Base-by-base conservation (phyloP, 2,329 filamentous ascomycete genomes). In the Aureobasidium sp. region DNA sequence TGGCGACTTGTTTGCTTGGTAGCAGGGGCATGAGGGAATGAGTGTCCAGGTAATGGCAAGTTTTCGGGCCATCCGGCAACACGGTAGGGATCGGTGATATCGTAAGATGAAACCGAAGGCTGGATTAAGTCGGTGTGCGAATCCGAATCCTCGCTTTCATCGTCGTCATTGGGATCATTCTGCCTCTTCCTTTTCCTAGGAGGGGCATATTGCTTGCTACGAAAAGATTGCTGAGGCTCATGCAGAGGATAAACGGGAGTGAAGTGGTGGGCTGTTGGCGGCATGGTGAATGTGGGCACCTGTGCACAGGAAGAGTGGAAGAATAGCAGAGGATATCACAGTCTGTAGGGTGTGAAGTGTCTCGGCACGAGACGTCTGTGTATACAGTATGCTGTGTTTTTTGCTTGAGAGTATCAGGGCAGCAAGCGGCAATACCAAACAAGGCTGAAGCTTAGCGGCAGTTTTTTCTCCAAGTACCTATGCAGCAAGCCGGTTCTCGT, bases 21-120 rank as follows among this genome's bases (percentile, higher is more conserved):
- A 17, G 66, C 69, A 57, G 76, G 67, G 34, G 73, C 73, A 66
- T 81, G 78, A 39, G 78, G 79, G 64, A 81, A 81, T 39, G 77
- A 76, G 29, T 67, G 64, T 47, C 70, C 69, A 53, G 78, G 78
- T 15, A 79, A 63, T 27, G 71, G 67, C 46, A 73, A 66, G n/a
- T 74, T 69, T 62, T 75, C 69, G 59, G 72, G 67, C 63, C 74
- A 71, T 57, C 77, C 77, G 65, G 78, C 77, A 62, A 77, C 70
- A 68, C 71, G 68, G 63, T 71, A 71, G 12, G 70, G 71, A 64
- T 74, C 72, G 29, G 64, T 72, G 43, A 63, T 68, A 63, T 63
- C 74, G 74, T 53, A 48, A 36, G 59, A 52, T 46, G 26, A 13
- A 24, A 46, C 37, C 27, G 59, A 37, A 8, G 46, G 20, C 41